Percentiles rank a stretch among this genome's conserved stretches.
phyloP scores from a whole-genome alignment of 108 stramenopile genomes.

The Skeletonema tropicum region DNA sequence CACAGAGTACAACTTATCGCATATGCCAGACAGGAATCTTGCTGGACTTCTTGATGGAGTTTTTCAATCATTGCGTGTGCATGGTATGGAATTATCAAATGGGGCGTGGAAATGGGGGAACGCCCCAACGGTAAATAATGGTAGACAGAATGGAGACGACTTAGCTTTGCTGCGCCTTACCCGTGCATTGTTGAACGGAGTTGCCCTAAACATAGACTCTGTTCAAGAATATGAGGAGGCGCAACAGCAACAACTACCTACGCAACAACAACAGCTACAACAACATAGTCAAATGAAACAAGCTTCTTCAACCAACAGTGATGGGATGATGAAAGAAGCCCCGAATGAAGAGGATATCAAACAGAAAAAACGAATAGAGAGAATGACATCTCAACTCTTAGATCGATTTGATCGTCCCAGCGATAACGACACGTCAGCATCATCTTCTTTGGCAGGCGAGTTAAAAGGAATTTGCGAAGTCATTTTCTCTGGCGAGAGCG shows the following conservation, averaged over 20 bases:
- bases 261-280: not conserved
- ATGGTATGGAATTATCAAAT: constrained; percentile 41
- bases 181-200: constrained; percentile 66
- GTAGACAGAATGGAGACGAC: constrained; percentile 27
- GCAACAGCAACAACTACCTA: not conserved
- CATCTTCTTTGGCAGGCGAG: constrained; percentile 54
- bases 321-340: constrained; percentile 16
- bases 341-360: constrained; percentile 25
- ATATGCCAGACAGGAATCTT: constrained; percentile 47
- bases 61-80: constrained; percentile 27
- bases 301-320: constrained; percentile 4
- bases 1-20: constrained; percentile 47
- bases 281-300: not conserved
- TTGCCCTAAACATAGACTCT: constrained; percentile 68
- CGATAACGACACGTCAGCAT: constrained; percentile 30
- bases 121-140: not conserved
- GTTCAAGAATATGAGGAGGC: constrained; percentile 43
- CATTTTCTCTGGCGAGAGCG: constrained; percentile 68
- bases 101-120: constrained; percentile 46
- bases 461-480: constrained; percentile 62
- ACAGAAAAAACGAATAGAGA: constrained; percentile 44
- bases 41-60: constrained; percentile 40
- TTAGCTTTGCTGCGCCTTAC: constrained; percentile 49
- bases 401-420: constrained; percentile 43
- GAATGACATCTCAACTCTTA: constrained; percentile 54